Conservation (phyloP, 225 moss, liverwort and hornwort genomes). For the Bryoerythrophyllum caledonicum region DNA sequence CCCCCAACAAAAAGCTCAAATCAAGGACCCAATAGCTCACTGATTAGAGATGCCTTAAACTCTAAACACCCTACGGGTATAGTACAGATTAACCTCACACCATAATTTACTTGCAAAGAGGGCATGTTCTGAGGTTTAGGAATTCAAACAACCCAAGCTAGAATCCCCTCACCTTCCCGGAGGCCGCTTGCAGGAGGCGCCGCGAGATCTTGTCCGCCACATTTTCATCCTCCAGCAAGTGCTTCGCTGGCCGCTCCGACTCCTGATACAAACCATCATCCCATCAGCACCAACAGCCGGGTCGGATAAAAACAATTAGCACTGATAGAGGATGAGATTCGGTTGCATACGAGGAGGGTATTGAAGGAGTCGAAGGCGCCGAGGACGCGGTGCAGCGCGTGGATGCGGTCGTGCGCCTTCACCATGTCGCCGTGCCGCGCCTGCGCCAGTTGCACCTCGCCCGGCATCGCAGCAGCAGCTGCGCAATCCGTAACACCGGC, state of each 20-base stretch:
- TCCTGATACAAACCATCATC: constrained; percentile 35
- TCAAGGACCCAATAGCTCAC: too few species aligned
- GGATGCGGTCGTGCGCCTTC: constrained; percentile 52
- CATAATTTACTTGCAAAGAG: too few species aligned
- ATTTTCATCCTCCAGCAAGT: constrained; percentile 59
- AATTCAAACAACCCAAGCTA: neutral
- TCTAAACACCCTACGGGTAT: too few species aligned
- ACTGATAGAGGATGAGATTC: neutral
- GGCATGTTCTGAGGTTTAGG: too few species aligned
- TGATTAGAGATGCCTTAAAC: too few species aligned
- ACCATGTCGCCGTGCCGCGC: constrained; percentile 38
- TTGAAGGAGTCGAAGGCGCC: constrained; percentile 35
- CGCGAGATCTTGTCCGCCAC: constrained; percentile 66
- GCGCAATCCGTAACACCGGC: too few species aligned
- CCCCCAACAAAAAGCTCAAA: too few species aligned
- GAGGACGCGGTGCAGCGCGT: constrained; percentile 41
- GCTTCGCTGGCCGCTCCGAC: constrained; percentile 57
- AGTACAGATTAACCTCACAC: too few species aligned
- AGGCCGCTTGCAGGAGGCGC: constrained; percentile 57
- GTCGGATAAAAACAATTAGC: neutral
- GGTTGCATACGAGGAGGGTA: constrained; percentile 24
- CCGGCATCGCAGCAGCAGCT: constrained; percentile 27
- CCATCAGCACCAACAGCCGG: neutral
- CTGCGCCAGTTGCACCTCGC: constrained; percentile 30
- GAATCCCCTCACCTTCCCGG: constrained; percentile 61